phyloP scores from a whole-genome alignment of 257 asterid genomes.

The Agastache rugosa region DNA sequence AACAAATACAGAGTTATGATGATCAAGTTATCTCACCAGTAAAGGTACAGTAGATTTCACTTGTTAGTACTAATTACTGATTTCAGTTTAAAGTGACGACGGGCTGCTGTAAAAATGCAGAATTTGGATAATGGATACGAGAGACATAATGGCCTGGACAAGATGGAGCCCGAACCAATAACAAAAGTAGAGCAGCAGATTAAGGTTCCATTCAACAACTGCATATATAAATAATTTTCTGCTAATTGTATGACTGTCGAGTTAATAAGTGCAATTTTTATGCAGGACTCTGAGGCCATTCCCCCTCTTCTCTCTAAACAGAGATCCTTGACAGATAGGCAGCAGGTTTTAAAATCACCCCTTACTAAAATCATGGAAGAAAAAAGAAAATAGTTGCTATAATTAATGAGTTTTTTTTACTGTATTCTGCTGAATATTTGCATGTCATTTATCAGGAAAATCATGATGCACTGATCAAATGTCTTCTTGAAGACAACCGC shows the following conservation, averaged over 20 bases:
- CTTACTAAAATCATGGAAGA: not conserved
- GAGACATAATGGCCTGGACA: constrained; percentile 47
- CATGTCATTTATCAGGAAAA: constrained; percentile 61
- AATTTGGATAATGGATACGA: constrained; percentile 51
- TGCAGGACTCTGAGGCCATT: constrained; percentile 61
- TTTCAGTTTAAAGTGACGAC: constrained; percentile 25
- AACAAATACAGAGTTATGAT: constrained; percentile 53
- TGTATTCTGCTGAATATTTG: constrained; percentile 35
- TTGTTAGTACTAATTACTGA: constrained; percentile 29
- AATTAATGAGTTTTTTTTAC: not conserved
- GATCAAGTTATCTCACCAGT: constrained; percentile 40
- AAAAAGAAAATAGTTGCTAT: not conserved
- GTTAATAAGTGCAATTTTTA: constrained; percentile 26
- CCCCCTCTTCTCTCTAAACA: constrained; percentile 69
- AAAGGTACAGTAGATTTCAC: constrained; percentile 50
- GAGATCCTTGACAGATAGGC: constrained; percentile 86
- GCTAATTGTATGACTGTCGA: constrained; percentile 26
- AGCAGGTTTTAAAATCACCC: constrained; percentile 65
- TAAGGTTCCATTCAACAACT: constrained; percentile 36
- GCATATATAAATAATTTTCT: constrained; percentile 17
- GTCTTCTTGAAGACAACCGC: constrained; percentile 77
- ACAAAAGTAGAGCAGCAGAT: constrained; percentile 51
- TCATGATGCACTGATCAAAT: constrained; percentile 80
- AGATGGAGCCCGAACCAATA: constrained; percentile 47
- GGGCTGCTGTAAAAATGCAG: constrained; percentile 45